phyloP scores from a whole-genome alignment of 2,329 filamentous ascomycete genomes.

The Cercospora citrullina region DNA sequence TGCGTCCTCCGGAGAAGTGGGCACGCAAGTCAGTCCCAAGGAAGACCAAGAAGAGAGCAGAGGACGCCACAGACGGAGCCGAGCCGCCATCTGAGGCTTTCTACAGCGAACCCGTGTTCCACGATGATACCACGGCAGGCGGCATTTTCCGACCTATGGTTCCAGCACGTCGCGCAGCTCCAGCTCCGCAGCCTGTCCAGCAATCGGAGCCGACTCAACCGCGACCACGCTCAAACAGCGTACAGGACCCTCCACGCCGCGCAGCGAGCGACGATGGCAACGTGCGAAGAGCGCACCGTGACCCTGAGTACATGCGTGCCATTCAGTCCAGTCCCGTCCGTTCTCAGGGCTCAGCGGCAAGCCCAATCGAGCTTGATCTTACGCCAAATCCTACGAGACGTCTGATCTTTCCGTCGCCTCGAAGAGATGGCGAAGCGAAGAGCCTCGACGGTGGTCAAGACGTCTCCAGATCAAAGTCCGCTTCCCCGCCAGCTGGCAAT shows the following conservation, averaged over 20 bases:
- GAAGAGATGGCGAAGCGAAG: conserved; percentile 63
- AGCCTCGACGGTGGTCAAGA: conserved; percentile 54
- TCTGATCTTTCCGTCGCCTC: conserved; percentile 74
- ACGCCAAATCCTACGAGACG: conserved; percentile 66
- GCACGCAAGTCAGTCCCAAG: conserved; percentile 45
- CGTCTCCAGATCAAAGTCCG: conserved; percentile 17
- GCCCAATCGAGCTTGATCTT: conserved; percentile 53
- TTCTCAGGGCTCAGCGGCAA: conserved; percentile 47
- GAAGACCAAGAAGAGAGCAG: conserved; percentile 33
- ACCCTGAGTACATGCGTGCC: conserved; percentile 51
- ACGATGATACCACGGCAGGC: conserved; percentile 27
- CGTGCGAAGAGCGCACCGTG: conserved; percentile 29
- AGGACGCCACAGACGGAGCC: conserved; percentile 32
- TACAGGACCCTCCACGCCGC: conserved; percentile 42
- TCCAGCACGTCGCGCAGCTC: conserved; percentile 27
- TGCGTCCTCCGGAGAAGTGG: conserved; percentile 84
- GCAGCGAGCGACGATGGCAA: conserved; percentile 34
- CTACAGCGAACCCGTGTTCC: conserved; percentile 34
- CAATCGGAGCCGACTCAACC: neutral
- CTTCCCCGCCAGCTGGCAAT: conserved; percentile 15
- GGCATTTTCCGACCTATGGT: conserved; percentile 4
- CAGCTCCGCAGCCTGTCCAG: neutral
- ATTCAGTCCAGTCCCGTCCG: conserved; percentile 63
- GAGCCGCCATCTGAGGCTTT: conserved; percentile 38
- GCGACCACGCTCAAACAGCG: conserved; percentile 48